A percentile compares a stretch with the other conserved stretches of the same genome.
Evolutionary conservation across 2,329 filamentous ascomycete genomes (phyloP).

Genomic region (Hypoxylon sp.): DNA sequence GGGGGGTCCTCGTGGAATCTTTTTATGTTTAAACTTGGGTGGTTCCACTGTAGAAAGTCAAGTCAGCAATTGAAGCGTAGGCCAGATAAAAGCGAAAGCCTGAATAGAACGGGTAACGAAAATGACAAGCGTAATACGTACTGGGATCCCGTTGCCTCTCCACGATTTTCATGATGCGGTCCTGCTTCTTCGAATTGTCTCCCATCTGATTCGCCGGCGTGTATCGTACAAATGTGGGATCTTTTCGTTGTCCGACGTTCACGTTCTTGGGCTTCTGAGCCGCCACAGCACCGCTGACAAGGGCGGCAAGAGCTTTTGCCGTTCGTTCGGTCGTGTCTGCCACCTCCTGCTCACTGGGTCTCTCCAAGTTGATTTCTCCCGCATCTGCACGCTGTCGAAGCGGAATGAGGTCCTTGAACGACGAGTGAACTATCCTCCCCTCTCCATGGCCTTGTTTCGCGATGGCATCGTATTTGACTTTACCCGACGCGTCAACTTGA

Average conservation of each 20-base stretch:
- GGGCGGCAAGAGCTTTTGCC: constrained; percentile 82
- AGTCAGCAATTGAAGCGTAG: constrained; percentile 22
- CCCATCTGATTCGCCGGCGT: constrained; percentile 98
- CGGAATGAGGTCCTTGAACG: constrained; percentile 96
- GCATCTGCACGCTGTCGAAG: constrained; percentile 92
- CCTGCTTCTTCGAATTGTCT: constrained; percentile 84
- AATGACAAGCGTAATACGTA: constrained; percentile 54
- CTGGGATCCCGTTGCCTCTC: constrained; percentile 90
- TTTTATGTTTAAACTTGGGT: constrained; percentile 99
- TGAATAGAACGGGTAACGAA: neutral
- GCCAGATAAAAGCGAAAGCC: neutral
- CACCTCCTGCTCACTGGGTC: constrained; percentile 87
- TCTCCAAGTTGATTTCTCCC: constrained; percentile 87
- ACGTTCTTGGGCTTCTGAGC: constrained; percentile 97
- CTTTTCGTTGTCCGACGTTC: constrained; percentile 81
- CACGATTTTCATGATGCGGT: constrained; percentile 98
- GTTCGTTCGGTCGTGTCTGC: constrained; percentile 87
- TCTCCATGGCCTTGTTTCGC: constrained; percentile 89
- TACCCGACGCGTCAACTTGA: constrained; percentile 90
- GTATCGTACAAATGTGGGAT: constrained; percentile 94
- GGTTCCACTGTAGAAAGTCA: constrained; percentile 70
- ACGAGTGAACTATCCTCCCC: constrained; percentile 88
- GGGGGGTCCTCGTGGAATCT: constrained; percentile 92
- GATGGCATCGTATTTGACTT: constrained; percentile 96
- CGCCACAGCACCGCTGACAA: constrained; percentile 87